A percentile compares a stretch with the other conserved stretches of the same genome.
Conservation (phyloP, 306 rosid species). For the Medicago arabica region DNA sequence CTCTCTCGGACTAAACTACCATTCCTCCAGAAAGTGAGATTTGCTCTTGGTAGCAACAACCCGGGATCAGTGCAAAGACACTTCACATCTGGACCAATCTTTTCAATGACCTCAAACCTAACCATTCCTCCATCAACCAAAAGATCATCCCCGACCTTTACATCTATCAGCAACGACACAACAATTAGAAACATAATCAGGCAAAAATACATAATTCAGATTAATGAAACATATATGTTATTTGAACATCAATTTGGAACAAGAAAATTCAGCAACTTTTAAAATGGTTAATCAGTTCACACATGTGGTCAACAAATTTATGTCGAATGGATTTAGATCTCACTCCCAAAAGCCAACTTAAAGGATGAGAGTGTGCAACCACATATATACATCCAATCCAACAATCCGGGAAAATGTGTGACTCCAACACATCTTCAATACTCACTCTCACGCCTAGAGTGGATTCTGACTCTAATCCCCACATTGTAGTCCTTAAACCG, state of each 20-base stretch:
- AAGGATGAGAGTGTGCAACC: no score
- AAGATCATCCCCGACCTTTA: conserved; percentile 93
- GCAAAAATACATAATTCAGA: background rate
- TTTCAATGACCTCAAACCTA: conserved; percentile 94
- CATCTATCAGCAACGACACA: conserved; percentile 51
- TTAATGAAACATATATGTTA: background rate
- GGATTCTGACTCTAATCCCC: no score
- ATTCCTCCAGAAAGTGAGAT: conserved; percentile 97
- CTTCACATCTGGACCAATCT: conserved; percentile 96
- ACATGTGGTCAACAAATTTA: background rate
- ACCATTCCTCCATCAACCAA: conserved; percentile 99
- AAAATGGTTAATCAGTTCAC: background rate
- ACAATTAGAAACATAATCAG: conserved; percentile 20
- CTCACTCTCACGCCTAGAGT: no score
- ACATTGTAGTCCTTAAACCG: no score
- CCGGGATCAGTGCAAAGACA: conserved; percentile 98
- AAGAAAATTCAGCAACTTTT: background rate
- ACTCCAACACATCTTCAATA: no score
- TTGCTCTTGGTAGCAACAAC: conserved; percentile 92
- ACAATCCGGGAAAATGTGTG: no score
- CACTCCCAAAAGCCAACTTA: no score
- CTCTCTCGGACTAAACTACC: conserved; percentile 93
- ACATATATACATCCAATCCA: no score
- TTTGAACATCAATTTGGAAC: background rate
- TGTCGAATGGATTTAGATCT: no score